Base-by-base conservation (phyloP, 2,329 filamentous ascomycete genomes). In the Cercospora berteroae region DNA sequence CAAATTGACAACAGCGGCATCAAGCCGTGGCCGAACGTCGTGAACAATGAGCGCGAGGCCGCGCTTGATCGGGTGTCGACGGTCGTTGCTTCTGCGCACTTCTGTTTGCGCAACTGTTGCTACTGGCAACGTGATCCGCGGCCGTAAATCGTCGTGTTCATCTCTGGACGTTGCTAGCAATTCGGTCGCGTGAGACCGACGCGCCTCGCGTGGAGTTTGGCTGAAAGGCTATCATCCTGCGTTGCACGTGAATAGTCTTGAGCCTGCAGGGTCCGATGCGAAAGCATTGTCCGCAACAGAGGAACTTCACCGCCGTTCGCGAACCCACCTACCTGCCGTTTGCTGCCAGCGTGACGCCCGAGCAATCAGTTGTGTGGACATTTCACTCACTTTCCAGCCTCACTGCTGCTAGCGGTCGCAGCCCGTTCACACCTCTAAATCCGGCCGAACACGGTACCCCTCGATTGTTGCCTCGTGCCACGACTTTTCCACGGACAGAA, bases 171-270 rank as follows among this genome's bases (percentile, higher is more conserved):
- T 57, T 57, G 52, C 52, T 57, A 29, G 25, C 52, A 57, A 23
- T 60, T 23, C 27, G 60, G 60, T 62, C 60, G 60, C 60, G 60
- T 62, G 60, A 62, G 60, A 42, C 44, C 33, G 42, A 62, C 60
- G 60, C 60, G 60, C 33, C 33, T 39, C 33, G 33, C 33, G 33
- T 39, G 33, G 33, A 39, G 33, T 27, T n/a, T 18, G 25, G 5
- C 25, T 16, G 25, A 44, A 63, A 48, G 31, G 31, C 60, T 29
- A 63, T 39, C 50, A 56, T 56, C 36, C 50, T 63, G 20, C 55
- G 61, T 63, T 63, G 60, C 60, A 63, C 50, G 60, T 63, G 60
- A 63, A 63, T 50, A 62, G 60, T 63, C 48, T 13, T 25, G 52
- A 57, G 29, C 16, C 52, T 57, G 52, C 52, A 57, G 52, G 52